Evolutionary conservation across 1,139 yeast species (phyloP).

Genomic region (Hansenula sp.): DNA sequence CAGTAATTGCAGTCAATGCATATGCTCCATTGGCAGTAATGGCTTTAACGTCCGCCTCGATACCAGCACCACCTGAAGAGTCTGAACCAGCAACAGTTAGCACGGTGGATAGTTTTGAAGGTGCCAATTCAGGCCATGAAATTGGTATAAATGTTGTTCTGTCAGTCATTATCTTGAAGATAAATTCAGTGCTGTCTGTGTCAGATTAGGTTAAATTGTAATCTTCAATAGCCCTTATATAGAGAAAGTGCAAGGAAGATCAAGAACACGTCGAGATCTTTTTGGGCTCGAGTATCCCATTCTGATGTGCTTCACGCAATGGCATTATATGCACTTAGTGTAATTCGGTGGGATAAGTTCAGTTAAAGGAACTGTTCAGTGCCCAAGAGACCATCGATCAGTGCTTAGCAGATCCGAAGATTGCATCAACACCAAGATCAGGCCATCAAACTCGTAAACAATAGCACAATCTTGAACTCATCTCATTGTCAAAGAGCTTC

Average conservation of each 20-base stretch:
- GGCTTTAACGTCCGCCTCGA: conserved; percentile 89
- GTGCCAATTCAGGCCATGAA: neutral
- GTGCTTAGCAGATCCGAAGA: neutral
- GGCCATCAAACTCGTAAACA: neutral
- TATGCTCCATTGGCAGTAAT: conserved; percentile 75
- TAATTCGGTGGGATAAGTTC: neutral
- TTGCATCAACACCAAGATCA: neutral
- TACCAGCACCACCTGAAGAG: conserved; percentile 92
- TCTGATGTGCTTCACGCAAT: neutral
- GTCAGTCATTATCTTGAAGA: neutral
- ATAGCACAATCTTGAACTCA: neutral
- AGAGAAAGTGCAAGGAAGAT: neutral
- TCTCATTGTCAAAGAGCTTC: neutral
- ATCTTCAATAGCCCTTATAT: no score
- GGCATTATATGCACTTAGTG: conserved; percentile 1
- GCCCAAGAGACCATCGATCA: neutral
- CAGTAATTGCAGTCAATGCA: conserved; percentile 78
- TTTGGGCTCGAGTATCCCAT: neutral
- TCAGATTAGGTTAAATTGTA: no score
- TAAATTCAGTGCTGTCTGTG: no score
- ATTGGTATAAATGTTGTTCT: neutral
- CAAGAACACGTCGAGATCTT: neutral
- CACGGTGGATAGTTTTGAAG: conserved; percentile 31
- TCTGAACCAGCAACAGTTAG: conserved; percentile 82
- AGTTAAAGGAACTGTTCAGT: neutral